A percentile compares a stretch with the other conserved stretches of the same genome.
Conservation (phyloP, 495 filamentous ascomycete species). For the Tetracladium marchalianum region DNA sequence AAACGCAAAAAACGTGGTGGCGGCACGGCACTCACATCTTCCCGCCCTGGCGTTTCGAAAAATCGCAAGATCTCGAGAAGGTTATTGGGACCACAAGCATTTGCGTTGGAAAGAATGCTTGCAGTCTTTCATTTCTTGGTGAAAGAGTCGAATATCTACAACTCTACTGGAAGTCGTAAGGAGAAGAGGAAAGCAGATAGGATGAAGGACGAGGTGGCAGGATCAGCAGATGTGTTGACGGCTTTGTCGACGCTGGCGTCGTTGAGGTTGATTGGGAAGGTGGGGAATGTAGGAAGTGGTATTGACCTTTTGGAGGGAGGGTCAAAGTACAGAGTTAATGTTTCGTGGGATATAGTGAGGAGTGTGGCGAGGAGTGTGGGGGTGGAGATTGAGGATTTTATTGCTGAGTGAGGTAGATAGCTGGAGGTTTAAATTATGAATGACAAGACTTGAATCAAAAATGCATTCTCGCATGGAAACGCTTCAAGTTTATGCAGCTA, state of each 20-base stretch:
- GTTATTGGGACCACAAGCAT: constrained; percentile 66
- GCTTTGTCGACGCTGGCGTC: constrained; percentile 75
- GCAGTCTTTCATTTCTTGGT: constrained; percentile 79
- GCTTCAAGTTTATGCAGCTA: no score
- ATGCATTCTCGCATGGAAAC: no score
- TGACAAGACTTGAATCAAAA: no score
- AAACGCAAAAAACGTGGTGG: constrained; percentile 35
- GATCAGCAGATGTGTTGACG: constrained; percentile 53
- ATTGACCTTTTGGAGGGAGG: constrained; percentile 50
- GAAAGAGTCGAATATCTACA: constrained; percentile 49
- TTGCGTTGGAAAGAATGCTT: constrained; percentile 76
- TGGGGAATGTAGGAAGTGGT: constrained; percentile 36
- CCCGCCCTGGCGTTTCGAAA: constrained; percentile 17
- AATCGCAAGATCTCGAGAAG: constrained; percentile 60
- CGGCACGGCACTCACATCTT: constrained; percentile 19
- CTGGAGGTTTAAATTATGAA: no score
- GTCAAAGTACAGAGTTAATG: constrained; percentile 63
- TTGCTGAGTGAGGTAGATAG: constrained; percentile 41
- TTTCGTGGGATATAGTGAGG: constrained; percentile 63
- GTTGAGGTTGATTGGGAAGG: constrained; percentile 59
- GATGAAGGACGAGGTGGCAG: constrained; percentile 22
- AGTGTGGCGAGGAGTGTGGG: constrained; percentile 56
- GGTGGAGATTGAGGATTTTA: constrained; percentile 62
- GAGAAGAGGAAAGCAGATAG: not conserved
- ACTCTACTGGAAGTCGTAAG: constrained; percentile 22